A percentile compares a stretch with the other conserved stretches of the same genome.
Conservation (phyloP, 148 eudicot species). For the Chenopodium berlandieri region DNA sequence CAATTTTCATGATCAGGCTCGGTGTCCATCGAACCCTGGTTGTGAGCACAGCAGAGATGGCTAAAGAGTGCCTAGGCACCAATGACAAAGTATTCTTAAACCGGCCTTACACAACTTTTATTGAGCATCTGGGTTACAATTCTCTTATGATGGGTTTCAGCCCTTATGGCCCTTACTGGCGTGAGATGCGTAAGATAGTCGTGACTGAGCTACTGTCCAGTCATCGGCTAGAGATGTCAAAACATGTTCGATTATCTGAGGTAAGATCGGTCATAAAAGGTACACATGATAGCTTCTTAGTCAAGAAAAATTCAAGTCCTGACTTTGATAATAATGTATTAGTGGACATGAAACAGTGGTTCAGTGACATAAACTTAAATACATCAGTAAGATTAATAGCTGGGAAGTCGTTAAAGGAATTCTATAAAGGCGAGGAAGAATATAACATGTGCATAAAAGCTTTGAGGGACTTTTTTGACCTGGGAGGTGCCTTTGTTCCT, state of each 20-base stretch:
- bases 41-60: slow-evolving; percentile 39
- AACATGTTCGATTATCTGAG: slow-evolving; percentile 23
- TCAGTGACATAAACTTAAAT: slow-evolving; percentile 38
- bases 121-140: slow-evolving; percentile 31
- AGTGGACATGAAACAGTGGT: slow-evolving; percentile 42
- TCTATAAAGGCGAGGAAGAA: slow-evolving; percentile 4
- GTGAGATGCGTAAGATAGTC: slow-evolving; percentile 35
- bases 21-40: slow-evolving; percentile 18
- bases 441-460: slow-evolving; percentile 10
- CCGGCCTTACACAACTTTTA: slow-evolving; percentile 26
- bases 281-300: background rate
- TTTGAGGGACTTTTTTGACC: slow-evolving; percentile 24
- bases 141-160: slow-evolving; percentile 33
- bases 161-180: slow-evolving; percentile 44
- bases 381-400: slow-evolving; percentile 29
- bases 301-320: background rate
- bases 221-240: slow-evolving; percentile 24
- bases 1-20: slow-evolving; percentile 21
- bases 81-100: slow-evolving; percentile 35
- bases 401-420: slow-evolving; percentile 33
- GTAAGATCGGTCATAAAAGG: slow-evolving; percentile 23
- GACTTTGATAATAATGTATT: background rate
- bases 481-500: slow-evolving; percentile 22
- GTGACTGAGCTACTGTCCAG: slow-evolving; percentile 35
- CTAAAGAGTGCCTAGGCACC: slow-evolving; percentile 38